Evolutionary conservation across 2,329 filamentous ascomycete genomes (phyloP), one percentile per base, ranked within the genome.

Genomic region (Thyridium curvatum): DNA sequence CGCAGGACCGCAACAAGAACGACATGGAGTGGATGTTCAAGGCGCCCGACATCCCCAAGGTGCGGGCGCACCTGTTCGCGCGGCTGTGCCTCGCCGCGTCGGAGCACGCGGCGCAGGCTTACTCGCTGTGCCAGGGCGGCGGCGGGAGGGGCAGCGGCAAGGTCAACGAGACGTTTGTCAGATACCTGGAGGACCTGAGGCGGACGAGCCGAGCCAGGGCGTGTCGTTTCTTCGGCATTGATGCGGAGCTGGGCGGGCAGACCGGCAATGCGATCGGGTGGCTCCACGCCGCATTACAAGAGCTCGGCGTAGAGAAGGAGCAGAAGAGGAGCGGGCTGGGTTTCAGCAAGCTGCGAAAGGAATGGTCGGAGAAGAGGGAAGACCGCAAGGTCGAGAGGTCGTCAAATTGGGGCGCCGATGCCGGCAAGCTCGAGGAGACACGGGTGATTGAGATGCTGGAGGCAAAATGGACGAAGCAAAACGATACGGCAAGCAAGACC

Each of bases 11-110:
- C 35, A 94, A 94, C 55, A 78, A 82, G 38, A 80, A 83, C 49
- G 88, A 90, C 59, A 88, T 77, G 44, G 91, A 97, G 49, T 98
- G 91, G 91, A 97, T 97, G 89, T 94, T 93, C 60, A 87, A 85
- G 52, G 77, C 88, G 0, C 88, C 91, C 1, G 80, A 88, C 37
- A 86, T 96, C 35, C 85, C 89, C 21, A 90, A 91, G 55, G 89
- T 95, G 14, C 81, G 91, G 34, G 88, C 88, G 8, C 82, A 94
- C 53, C 71, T 98, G 2, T 94, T 94, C 54, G 89, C 89, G 2
- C 74, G 91, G 1, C 69, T 97, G 8, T 97, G 89, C 56, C 73
- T 97, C 10, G 87, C 89, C 0, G 87, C 90, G 0, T 82, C 86
- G 1, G 90, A 96, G 49, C 90, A 97, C 60, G 89, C 90, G 1